Base-by-base conservation (phyloP, 441 rosid genomes). In the Corymbia calophylla region DNA sequence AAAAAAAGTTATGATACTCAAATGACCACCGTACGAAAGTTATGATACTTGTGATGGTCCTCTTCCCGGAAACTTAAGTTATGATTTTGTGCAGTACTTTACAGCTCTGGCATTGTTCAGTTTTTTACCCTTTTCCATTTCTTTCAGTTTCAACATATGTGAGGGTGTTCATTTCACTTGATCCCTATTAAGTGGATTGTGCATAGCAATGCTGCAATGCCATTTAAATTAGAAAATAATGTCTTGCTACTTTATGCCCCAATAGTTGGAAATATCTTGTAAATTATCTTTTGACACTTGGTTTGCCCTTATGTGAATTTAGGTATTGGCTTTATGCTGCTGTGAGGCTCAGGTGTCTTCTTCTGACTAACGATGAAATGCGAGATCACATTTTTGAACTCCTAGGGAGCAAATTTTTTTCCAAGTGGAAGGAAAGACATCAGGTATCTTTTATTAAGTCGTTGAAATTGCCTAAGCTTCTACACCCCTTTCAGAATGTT, bases 311-410 rank as follows among this genome's bases (percentile, higher is more conserved):
- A 35, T n/a, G 35, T 86, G 23, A 77, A 18, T 93, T 86, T 88
- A 96, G 98, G 99, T 97, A 95, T 89, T 97, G 99, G 97, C 95
- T 97, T 1, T 97, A 95, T 88, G 98, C 99, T 89, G 93, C 97
- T 89, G 96, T 95, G 49, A 96, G 94, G 88, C 95, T 97, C 86
- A 94, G 94, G 91, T 97, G 99, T 91, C 92, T 95, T 90, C 95
- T 97, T 51, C 95, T 97, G 89, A 97, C 98, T 8, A 97, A 97
- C 91, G 99, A 97, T 92, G 98, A 97, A 91, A 96, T 97, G 99
- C 95, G 98, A 89, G 99, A 96, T 92, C 98, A 96, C 95, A 96
- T 95, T 87, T 97, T 96, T 91, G 98, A 96, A 92, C 96, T 97
- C 56, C 55, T 97, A 56, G 96, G 99, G 39, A 94, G 89, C 87